Conservation (phyloP, 1,139 yeast species). For the Blastobotrys indianensis region DNA sequence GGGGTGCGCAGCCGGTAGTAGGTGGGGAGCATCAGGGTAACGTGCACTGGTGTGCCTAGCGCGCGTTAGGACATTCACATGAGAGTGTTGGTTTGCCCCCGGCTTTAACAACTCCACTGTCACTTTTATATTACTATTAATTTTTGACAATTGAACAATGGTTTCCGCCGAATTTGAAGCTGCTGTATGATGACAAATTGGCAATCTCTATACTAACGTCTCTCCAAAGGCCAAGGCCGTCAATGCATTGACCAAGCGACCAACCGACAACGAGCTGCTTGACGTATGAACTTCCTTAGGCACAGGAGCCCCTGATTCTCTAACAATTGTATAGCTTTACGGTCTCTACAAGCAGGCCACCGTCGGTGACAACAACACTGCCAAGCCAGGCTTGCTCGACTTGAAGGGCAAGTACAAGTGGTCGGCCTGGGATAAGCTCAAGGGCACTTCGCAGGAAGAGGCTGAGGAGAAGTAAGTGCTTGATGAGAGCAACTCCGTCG, state of each 20-base stretch:
- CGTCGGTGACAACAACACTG: constrained; percentile 84
- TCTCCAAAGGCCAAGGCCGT: constrained; percentile 65
- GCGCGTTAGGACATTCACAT: neutral
- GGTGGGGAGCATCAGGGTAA: constrained; percentile 2
- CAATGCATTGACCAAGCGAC: constrained; percentile 67
- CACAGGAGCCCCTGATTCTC: neutral
- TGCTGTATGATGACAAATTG: constrained; percentile 19
- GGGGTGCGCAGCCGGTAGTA: neutral
- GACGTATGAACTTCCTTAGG: constrained; percentile 27
- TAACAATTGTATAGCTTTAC: constrained; percentile 50
- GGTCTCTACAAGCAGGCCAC: constrained; percentile 97
- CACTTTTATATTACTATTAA: neutral
- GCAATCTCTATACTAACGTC: neutral
- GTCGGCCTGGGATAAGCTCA: constrained; percentile 89
- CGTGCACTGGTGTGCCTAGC: neutral
- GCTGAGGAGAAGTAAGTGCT: constrained; percentile 79
- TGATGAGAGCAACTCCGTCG: neutral
- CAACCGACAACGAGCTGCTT: constrained; percentile 80
- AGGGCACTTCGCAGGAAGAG: constrained; percentile 81
- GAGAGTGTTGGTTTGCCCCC: neutral
- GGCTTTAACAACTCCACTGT: neutral
- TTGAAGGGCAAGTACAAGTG: constrained; percentile 95
- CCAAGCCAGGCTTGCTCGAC: constrained; percentile 78
- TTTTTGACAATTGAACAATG: constrained; percentile 17
- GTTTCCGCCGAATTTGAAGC: constrained; percentile 28